Evolutionary conservation across 495 filamentous ascomycete genomes (phyloP), one percentile per base, ranked within the genome.

Genomic region (Astrothelium subdiscretum): DNA sequence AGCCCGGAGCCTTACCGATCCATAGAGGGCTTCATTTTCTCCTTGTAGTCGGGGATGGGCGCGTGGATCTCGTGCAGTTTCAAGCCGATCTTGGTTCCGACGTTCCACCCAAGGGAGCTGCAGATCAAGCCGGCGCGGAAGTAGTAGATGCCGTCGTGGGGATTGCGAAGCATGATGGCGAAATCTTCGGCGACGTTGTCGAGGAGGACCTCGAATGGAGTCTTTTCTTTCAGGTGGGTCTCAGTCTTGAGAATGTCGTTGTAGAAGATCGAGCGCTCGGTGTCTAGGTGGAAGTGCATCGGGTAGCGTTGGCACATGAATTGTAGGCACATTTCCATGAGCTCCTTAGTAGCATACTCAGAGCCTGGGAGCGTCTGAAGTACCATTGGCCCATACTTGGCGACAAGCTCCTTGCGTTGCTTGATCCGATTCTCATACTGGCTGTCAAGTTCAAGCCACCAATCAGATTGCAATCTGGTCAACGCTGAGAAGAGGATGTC

Each of bases 121-220:
- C 91, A 95, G 32, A 94, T 85, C 8, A 91, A 73, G 3, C 88
- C 91, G 0, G 89, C 90, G 40, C 87, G 83, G 66, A 95, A 82
- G 69, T 83, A 81, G 70, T 96, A 96, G 62, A 79, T 76, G 0
- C 91, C 91, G 1, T 85, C 83, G 11, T 78, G 69, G 1, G 87
- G 83, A 63, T 92, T 84, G 20, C 88, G 85, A 54, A 94, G 64
- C 77, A 88, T 89, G 62, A 95, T 81, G 2, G 79, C 89, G 69
- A 94, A 96, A 71, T 96, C 91, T 68, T 96, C 91, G 0, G 91
- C 91, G 0, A 96, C 78, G 68, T 96, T 88, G 59, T 95, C 83
- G 0, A 96, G 75, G 0, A 96, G 73, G 1, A 92, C 80, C 22
- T 87, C 79, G 3, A 96, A 76, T 0, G 91, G 89, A 59, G 82